Percentiles rank a stretch among this genome's conserved stretches.
These are phyloP conservation scores for Butyriboletus loyo DNA, from an alignment of 768 basidiomycete genomes.

Conservation along the genomic window DNA sequence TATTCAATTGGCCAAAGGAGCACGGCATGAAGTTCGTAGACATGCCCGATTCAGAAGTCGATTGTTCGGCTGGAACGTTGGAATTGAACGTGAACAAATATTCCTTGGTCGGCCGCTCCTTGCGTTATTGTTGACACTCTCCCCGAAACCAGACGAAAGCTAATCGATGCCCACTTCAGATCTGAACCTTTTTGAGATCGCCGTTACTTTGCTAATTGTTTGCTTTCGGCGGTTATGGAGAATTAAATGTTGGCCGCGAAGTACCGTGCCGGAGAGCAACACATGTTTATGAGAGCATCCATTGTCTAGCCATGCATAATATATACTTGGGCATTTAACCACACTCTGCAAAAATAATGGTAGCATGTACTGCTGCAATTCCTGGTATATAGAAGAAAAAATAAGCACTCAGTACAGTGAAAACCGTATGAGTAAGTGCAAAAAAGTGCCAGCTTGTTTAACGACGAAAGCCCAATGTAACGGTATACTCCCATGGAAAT, in stretches of 20 bases:
- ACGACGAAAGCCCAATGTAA: slow-evolving; percentile 17
- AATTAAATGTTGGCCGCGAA: not conserved
- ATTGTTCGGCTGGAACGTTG: slow-evolving; percentile 1
- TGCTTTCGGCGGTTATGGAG: slow-evolving; percentile 8
- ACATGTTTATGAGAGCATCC: slow-evolving; percentile 2
- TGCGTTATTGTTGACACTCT: not conserved
- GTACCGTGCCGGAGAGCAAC: slow-evolving; percentile 1
- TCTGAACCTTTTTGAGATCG: slow-evolving; percentile 17
- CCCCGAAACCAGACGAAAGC: slow-evolving; percentile 4
- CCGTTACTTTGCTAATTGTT: slow-evolving; percentile 11
- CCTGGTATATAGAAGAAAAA: slow-evolving; percentile 22
- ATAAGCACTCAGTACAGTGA: slow-evolving; percentile 2
- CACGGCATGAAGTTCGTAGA: not conserved
- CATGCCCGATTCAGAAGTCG: not conserved
- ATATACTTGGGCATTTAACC: too few species aligned
- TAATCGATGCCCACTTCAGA: slow-evolving; percentile 10
- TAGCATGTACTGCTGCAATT: slow-evolving; percentile 6
- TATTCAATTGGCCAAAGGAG: slow-evolving; percentile 10
- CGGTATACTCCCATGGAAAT: slow-evolving; percentile 14
- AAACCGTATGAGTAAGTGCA: slow-evolving; percentile 12
- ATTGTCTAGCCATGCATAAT: not conserved
- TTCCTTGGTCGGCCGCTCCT: not conserved
- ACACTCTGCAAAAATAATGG: not conserved
- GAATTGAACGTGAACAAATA: not conserved
- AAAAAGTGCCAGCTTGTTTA: slow-evolving; percentile 22